Evolutionary conservation across 169 alveolate species (phyloP).

Genomic region (Miamiensis avidus): DNA sequence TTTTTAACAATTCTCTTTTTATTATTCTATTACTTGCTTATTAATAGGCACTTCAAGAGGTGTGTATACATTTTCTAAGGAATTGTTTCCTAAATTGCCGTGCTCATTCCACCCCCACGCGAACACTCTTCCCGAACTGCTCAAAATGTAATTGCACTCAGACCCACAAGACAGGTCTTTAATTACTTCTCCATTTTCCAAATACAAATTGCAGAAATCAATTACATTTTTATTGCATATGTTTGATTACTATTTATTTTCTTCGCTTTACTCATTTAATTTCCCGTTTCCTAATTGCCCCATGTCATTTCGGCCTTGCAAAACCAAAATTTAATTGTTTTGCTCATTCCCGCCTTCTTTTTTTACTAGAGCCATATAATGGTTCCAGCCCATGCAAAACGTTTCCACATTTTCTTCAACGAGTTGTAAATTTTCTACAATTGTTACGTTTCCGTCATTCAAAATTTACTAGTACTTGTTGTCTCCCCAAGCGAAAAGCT

Average conservation of each 20-base stretch:
- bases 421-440: too few species aligned
- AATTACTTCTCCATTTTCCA: not conserved
- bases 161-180: slow-evolving; percentile 31
- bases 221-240: too few species aligned
- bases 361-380: not conserved
- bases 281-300: not conserved
- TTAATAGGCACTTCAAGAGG: not conserved
- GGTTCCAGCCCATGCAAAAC: not conserved
- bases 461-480: not conserved
- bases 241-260: not conserved
- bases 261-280: too few species aligned
- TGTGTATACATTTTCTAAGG: slow-evolving; percentile 28
- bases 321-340: not conserved
- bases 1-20: too few species aligned
- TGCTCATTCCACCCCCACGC: slow-evolving; percentile 78
- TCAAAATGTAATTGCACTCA: slow-evolving; percentile 20
- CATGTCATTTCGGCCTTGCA: not conserved
- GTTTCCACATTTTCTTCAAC: not conserved
- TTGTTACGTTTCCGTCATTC: not conserved
- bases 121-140: slow-evolving; percentile 8
- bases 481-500: not conserved
- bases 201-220: too few species aligned
- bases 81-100: slow-evolving; percentile 63
- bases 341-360: too few species aligned
- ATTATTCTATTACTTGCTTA: too few species aligned